Conservation (phyloP, 768 basidiomycete genomes). For the Auriscalpium orientale region DNA sequence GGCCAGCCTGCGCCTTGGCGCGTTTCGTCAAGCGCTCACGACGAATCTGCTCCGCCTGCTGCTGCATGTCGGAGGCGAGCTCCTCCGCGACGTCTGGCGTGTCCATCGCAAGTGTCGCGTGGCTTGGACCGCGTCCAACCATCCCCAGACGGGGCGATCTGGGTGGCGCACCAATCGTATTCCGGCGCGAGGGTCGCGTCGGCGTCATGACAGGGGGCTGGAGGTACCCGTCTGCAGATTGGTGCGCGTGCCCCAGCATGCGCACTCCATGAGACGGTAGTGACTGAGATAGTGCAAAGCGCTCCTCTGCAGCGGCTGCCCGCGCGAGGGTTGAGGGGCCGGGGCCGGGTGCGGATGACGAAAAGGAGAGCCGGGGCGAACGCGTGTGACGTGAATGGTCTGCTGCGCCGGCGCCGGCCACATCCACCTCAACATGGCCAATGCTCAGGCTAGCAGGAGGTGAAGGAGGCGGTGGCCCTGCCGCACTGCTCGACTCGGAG, state of each 20-base stretch:
- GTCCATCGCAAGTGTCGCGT: slow-evolving; percentile 29
- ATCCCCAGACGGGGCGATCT: slow-evolving; percentile 6
- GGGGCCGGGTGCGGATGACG: slow-evolving; percentile 9
- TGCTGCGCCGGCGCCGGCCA: not conserved
- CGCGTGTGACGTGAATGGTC: not conserved
- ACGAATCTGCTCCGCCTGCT: slow-evolving; percentile 84
- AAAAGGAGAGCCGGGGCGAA: slow-evolving; percentile 5
- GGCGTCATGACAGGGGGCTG: slow-evolving; percentile 36
- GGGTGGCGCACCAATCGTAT: slow-evolving; percentile 55
- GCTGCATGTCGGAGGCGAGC: slow-evolving; percentile 74
- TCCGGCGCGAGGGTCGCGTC: slow-evolving; percentile 49
- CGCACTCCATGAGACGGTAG: slow-evolving; percentile 4
- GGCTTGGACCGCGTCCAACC: slow-evolving; percentile 14
- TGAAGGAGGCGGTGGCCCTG: slow-evolving; percentile 55
- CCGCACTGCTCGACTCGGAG: slow-evolving; percentile 17
- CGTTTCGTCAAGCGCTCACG: slow-evolving; percentile 70
- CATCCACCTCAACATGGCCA: slow-evolving; percentile 16
- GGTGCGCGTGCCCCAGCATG: slow-evolving; percentile 16
- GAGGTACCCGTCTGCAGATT: slow-evolving; percentile 39
- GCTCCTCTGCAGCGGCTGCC: slow-evolving; percentile 16
- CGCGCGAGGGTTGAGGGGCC: slow-evolving; percentile 11
- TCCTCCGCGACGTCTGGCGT: slow-evolving; percentile 39
- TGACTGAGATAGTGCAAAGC: slow-evolving; percentile 18
- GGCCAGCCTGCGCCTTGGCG: slow-evolving; percentile 56
- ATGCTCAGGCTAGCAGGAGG: slow-evolving; percentile 33